Conservation (phyloP, 2,329 filamentous ascomycete genomes). For the Botrytis pseudocinerea region DNA sequence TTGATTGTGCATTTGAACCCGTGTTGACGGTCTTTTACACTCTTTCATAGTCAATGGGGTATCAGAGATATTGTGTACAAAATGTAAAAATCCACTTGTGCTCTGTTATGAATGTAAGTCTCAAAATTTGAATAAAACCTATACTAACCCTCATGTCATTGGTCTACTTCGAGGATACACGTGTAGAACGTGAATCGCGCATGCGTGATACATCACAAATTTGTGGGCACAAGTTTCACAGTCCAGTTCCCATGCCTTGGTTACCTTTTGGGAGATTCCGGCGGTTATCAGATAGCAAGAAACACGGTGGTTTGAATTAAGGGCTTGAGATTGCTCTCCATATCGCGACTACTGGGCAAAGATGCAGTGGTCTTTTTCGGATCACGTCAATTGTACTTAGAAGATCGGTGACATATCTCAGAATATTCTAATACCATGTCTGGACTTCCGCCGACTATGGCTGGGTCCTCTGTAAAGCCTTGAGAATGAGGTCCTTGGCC, state of each 20-base stretch:
- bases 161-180: not conserved
- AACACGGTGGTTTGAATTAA: not conserved
- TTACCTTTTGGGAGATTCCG: not conserved
- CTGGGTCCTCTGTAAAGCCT: not conserved
- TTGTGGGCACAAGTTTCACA: not conserved
- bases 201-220: not conserved
- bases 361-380: not conserved
- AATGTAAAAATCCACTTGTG: not conserved
- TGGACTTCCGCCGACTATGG: not conserved
- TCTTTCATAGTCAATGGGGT: not conserved
- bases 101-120: not conserved
- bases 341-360: not conserved
- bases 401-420: not conserved
- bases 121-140: no score
- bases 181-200: not conserved
- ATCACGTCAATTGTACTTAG: not conserved
- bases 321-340: not conserved
- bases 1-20: not conserved
- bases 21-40: not conserved
- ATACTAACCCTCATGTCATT: not conserved
- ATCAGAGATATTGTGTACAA: not conserved
- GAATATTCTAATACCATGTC: not conserved
- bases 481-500: not conserved
- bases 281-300: not conserved
- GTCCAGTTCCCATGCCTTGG: not conserved